These are phyloP conservation scores for Paramecium octaurelia DNA, from an alignment of 73 alveolate species.

Conservation along the genomic window DNA sequence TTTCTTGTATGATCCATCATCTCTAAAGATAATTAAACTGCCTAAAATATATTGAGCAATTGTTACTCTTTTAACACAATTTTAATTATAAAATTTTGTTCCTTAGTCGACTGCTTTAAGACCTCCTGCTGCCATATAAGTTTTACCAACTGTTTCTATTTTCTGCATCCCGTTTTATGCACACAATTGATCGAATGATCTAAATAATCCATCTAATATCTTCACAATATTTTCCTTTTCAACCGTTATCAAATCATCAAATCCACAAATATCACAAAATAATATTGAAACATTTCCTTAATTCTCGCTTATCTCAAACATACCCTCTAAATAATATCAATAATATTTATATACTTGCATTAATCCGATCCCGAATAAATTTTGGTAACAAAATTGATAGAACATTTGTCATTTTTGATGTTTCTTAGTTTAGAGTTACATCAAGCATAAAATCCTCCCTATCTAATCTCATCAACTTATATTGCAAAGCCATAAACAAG, in stretches of 20 bases:
- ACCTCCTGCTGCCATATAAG: constrained; percentile 92
- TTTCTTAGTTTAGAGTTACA: constrained; percentile 19
- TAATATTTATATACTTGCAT: background rate
- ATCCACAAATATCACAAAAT: constrained; percentile 66
- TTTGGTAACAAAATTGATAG: constrained; percentile 59
- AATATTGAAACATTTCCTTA: constrained; percentile 57
- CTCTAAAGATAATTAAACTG: constrained; percentile 10
- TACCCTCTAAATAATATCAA: constrained; percentile 15
- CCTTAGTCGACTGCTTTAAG: constrained; percentile 67
- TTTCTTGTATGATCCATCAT: constrained; percentile 47
- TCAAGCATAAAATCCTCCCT: constrained; percentile 7
- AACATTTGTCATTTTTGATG: constrained; percentile 48
- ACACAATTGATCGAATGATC: constrained; percentile 60
- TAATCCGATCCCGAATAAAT: constrained; percentile 56
- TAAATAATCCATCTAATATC: constrained; percentile 46
- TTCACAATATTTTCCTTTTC: constrained; percentile 44
- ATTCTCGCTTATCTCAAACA: constrained; percentile 33
- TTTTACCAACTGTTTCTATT: constrained; percentile 88
- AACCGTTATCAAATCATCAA: constrained; percentile 53
- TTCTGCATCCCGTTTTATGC: constrained; percentile 56
- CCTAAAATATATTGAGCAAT: background rate
- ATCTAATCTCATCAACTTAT: background rate
- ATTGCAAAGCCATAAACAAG: background rate
- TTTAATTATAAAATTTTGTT: background rate
- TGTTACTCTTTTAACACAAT: constrained; percentile 45